Evolutionary conservation across 257 asterid species (phyloP).

Genomic region (Solanum bulbocastanum): DNA sequence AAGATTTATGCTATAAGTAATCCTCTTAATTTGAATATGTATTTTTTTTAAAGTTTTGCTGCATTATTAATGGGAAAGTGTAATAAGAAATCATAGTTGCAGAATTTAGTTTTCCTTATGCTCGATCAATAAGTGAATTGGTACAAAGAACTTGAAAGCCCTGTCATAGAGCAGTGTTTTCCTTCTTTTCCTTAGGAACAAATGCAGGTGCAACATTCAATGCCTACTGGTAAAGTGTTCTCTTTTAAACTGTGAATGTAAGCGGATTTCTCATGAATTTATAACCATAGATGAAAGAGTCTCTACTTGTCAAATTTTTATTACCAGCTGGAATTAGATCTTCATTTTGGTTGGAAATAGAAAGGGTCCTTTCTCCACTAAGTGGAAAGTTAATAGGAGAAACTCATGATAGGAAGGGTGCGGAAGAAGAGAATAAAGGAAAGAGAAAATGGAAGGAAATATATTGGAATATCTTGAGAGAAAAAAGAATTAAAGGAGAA

Average conservation of each 20-base stretch:
- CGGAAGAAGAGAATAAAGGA: not conserved
- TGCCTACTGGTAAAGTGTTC: not conserved
- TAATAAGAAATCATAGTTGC: not conserved
- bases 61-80: not conserved
- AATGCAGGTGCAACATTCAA: not conserved
- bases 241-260: not conserved
- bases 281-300: not conserved
- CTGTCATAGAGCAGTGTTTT: not conserved
- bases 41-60: not conserved
- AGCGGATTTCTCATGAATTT: not conserved
- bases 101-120: not conserved
- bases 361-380: not conserved
- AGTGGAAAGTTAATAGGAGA: not conserved
- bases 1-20: not conserved
- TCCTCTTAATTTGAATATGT: not conserved
- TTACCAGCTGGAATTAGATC: not conserved
- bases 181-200: not conserved
- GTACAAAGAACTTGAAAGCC: not conserved
- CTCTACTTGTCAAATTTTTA: not conserved
- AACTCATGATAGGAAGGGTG: not conserved
- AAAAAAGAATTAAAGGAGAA: not conserved
- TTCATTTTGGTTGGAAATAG: not conserved
- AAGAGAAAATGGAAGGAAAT: not conserved
- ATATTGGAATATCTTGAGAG: not conserved
- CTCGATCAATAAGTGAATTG: not conserved